phyloP scores from a whole-genome alignment of 2,329 filamentous ascomycete genomes.

The Coniosporium tulheliwenetii region DNA sequence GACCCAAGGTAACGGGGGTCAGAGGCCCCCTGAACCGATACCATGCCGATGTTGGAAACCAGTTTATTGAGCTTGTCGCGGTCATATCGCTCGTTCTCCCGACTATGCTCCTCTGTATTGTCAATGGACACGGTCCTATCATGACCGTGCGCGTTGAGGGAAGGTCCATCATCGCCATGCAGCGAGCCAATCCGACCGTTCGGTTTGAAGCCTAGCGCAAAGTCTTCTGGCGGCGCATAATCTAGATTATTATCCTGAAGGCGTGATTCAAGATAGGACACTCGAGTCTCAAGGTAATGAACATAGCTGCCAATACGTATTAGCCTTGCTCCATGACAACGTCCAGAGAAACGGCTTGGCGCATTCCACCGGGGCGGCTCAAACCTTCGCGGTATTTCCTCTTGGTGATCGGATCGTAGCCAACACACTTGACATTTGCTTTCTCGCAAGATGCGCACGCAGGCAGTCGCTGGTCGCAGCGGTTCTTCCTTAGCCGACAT shows the following conservation, averaged over 20 bases:
- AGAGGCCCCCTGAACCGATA: conserved; percentile 61
- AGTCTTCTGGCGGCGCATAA: conserved; percentile 54
- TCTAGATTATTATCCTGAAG: conserved; percentile 53
- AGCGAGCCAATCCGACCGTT: conserved; percentile 3
- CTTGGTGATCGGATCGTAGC: conserved; percentile 93
- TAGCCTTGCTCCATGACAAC: conserved; percentile 14
- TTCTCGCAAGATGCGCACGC: conserved; percentile 88
- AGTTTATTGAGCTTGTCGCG: conserved; percentile 48
- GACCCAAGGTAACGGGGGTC: conserved; percentile 73
- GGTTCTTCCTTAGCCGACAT: conserved; percentile 81
- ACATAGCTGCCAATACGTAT: conserved; percentile 46
- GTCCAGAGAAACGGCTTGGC: conserved; percentile 1
- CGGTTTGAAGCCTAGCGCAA: conserved; percentile 30
- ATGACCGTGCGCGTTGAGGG: conserved; percentile 3
- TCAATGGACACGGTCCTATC: background rate
- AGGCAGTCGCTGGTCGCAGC: conserved; percentile 84
- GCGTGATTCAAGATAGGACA: conserved; percentile 67
- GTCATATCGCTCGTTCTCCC: conserved; percentile 33
- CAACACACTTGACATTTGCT: conserved; percentile 79
- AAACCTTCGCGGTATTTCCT: conserved; percentile 73
- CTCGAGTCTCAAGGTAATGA: conserved; percentile 79
- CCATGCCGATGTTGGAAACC: conserved; percentile 56
- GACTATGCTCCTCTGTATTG: background rate
- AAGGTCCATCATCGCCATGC: conserved; percentile 15
- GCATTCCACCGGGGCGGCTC: background rate